Evolutionary conservation across 257 asterid species (phyloP).

Genomic region (Jaltomata sinuosa): DNA sequence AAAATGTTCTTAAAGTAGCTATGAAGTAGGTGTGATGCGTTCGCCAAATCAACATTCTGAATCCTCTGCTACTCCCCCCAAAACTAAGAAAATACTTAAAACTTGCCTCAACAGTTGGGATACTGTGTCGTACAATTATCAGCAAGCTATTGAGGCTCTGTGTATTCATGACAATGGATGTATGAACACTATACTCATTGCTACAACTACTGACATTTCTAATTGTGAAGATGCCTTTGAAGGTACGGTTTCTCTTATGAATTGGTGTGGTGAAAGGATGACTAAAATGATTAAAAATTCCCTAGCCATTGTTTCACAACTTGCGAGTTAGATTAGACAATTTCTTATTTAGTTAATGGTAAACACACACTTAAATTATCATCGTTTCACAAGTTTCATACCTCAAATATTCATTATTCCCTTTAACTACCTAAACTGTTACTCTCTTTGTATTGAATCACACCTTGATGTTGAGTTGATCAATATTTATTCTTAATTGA

Average conservation of each 20-base stretch:
- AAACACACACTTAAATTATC: not conserved
- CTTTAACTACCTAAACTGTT: not conserved
- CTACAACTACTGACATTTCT: slow-evolving; percentile 11
- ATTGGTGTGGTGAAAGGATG: slow-evolving; percentile 3
- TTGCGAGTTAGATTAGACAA: not conserved
- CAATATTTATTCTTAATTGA: not conserved
- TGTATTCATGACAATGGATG: slow-evolving; percentile 2
- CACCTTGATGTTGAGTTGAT: not conserved
- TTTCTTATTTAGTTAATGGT: not conserved
- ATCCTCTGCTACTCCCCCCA: slow-evolving; percentile 8
- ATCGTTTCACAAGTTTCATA: not conserved
- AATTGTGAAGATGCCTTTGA: slow-evolving; percentile 10
- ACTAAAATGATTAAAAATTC: slow-evolving; percentile 17
- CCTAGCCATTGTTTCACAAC: slow-evolving; percentile 13
- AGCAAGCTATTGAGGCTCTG: slow-evolving; percentile 3
- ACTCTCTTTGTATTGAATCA: not conserved
- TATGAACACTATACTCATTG: slow-evolving; percentile 15
- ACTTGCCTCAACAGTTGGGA: slow-evolving; percentile 18
- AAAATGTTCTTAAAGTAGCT: slow-evolving; percentile 1
- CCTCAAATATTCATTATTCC: not conserved
- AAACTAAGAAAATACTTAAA: not conserved
- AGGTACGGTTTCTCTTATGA: not conserved
- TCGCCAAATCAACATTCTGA: slow-evolving; percentile 6
- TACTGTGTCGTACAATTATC: slow-evolving; percentile 5
- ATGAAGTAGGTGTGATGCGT: slow-evolving; percentile 1